These are phyloP conservation scores for Pseudogymnoascus sp. DNA, from an alignment of 2,329 filamentous ascomycete species.

Conservation along the genomic window DNA sequence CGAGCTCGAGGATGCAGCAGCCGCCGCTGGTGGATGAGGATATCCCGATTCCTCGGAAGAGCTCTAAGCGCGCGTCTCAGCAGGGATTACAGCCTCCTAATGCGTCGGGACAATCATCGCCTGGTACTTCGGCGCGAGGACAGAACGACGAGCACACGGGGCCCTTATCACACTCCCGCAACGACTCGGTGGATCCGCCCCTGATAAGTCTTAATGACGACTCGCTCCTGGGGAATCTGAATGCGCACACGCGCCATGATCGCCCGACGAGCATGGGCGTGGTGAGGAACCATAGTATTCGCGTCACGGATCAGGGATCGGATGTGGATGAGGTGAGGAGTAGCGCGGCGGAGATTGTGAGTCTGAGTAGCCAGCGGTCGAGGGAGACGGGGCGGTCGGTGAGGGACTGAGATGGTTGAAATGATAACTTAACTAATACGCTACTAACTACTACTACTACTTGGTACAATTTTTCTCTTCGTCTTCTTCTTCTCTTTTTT, in stretches of 20 bases:
- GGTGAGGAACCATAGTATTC: conserved; percentile 50
- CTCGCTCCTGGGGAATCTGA: background rate
- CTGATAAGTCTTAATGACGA: conserved; percentile 1
- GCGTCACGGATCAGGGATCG: background rate
- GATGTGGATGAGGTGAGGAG: background rate
- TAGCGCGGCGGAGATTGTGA: conserved; percentile 3
- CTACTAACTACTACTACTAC: background rate
- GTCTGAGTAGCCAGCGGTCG: background rate
- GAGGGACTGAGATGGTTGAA: background rate
- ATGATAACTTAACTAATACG: background rate
- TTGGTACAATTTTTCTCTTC: background rate
- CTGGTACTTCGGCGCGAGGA: background rate
- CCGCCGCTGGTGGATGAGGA: conserved; percentile 69
- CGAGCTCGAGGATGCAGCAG: conserved; percentile 33
- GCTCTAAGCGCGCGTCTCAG: conserved; percentile 48
- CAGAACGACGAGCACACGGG: background rate
- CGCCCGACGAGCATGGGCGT: conserved; percentile 46
- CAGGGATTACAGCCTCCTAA: conserved; percentile 5
- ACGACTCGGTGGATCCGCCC: background rate
- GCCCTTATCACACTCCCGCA: background rate
- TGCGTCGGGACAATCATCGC: background rate
- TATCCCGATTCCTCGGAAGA: conserved; percentile 79
- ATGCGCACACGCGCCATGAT: conserved; percentile 32
- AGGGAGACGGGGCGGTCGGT: background rate
- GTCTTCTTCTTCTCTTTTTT: background rate